phyloP scores from a whole-genome alignment of 2,329 filamentous ascomycete species.

The Furcasterigmium furcatum region DNA sequence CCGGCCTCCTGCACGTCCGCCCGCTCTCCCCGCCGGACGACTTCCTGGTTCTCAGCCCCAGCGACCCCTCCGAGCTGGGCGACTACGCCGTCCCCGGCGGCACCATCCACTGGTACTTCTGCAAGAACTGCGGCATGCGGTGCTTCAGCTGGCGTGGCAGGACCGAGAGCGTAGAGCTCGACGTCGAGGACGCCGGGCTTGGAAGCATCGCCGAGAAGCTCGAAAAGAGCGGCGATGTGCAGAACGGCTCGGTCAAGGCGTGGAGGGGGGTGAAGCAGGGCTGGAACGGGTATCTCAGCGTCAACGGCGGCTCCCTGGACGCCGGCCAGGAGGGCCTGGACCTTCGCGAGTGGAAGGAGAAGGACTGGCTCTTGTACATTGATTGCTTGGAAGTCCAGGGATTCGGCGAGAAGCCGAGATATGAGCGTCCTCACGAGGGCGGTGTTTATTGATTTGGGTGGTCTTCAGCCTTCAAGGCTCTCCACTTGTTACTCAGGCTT shows the following conservation, averaged over 20 bases:
- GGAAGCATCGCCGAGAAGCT: slow-evolving; percentile 21
- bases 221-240: slow-evolving; percentile 18
- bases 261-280: slow-evolving; percentile 25
- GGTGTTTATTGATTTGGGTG: background rate
- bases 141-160: slow-evolving; percentile 36
- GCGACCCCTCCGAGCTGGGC: slow-evolving; percentile 30
- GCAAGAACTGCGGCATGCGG: slow-evolving; percentile 39
- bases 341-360: slow-evolving; percentile 30
- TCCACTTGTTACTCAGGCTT: no score
- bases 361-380: slow-evolving; percentile 23
- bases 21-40: slow-evolving; percentile 28
- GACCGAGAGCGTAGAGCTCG: slow-evolving; percentile 21
- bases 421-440: slow-evolving; percentile 9
- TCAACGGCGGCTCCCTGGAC: slow-evolving; percentile 34
- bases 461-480: no score
- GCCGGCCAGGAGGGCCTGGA: slow-evolving; percentile 28
- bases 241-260: slow-evolving; percentile 3
- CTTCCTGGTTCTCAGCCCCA: slow-evolving; percentile 42
- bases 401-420: slow-evolving; percentile 3
- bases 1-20: slow-evolving; percentile 41
- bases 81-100: slow-evolving; percentile 29
- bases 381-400: slow-evolving; percentile 10
- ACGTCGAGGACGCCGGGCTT: slow-evolving; percentile 4
- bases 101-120: slow-evolving; percentile 38
- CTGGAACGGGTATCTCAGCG: slow-evolving; percentile 27